A percentile compares a stretch with the other conserved stretches of the same genome.
These are phyloP conservation scores for Puccinellia tenuiflora DNA, from an alignment of 176 grass and related monocot species.

Conservation along the genomic window DNA sequence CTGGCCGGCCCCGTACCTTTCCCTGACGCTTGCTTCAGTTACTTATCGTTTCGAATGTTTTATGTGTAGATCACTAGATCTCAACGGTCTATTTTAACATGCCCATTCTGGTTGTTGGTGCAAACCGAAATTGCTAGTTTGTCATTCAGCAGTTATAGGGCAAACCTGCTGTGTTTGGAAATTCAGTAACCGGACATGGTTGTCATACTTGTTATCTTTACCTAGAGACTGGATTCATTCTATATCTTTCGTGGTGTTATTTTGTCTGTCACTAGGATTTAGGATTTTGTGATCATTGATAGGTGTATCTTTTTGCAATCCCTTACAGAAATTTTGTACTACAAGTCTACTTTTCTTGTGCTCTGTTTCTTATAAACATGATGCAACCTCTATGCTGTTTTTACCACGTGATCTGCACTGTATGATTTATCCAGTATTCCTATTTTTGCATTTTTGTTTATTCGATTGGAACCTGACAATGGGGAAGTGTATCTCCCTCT, in stretches of 20 bases:
- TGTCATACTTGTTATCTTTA: not conserved
- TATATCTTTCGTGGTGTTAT: not conserved
- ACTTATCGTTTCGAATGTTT: not conserved
- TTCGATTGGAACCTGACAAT: not conserved
- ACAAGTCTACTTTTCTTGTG: not conserved
- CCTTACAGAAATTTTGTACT: too few species aligned
- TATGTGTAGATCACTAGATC: not conserved
- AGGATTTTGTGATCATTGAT: not conserved
- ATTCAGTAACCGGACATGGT: not conserved
- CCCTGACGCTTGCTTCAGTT: not conserved
- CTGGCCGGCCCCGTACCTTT: not conserved
- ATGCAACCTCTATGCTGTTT: not conserved
- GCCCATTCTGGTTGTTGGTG: not conserved
- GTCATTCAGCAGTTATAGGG: not conserved
- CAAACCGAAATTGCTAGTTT: not conserved
- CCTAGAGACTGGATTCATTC: not conserved
- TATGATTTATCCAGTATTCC: not conserved
- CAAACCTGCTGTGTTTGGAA: not conserved
- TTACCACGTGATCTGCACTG: not conserved
- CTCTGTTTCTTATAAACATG: not conserved
- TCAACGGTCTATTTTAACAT: not conserved
- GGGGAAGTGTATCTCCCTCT: not conserved
- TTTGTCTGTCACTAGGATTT: not conserved
- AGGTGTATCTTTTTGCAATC: not conserved
- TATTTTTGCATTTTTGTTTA: not conserved